Base-by-base conservation (phyloP, 2,329 filamentous ascomycete genomes). In the Grosmannia clavigera region DNA sequence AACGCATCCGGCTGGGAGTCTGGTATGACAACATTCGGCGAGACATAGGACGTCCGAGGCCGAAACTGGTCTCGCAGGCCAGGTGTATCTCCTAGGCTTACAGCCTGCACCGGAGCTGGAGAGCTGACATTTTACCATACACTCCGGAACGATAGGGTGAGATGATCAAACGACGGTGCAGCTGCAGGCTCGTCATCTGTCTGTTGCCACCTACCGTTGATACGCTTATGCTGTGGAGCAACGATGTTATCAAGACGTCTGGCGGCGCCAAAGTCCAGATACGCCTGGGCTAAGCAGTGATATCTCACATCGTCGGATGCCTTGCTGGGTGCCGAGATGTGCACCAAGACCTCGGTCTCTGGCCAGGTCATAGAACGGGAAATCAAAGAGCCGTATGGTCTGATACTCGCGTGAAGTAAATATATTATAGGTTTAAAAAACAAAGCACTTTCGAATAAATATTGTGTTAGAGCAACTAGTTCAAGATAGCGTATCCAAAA, bases 311-410 rank as follows among this genome's bases (percentile, higher is more conserved):
- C 81, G 64, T 82, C 78, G 12, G 67, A 65, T 27, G 73, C 70
- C 48, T 68, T 74, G 65, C 78, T 76, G 7, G 80, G 78, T 35
- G 81, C 81, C 12, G 76, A 69, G 60, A 81, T 75, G 67, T 84
- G 81, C 57, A 82, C 75, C 53, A 84, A 72, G 53, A 83, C 79
- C 69, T 84, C 80, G 58, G 75, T 71, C 61, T 76, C 70, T n/a
- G 62, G 52, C 46, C 5, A 50, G 57, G 53, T 57, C 63, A 65
- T 65, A 57, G 55, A 60, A n/a, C 3, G 16, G 11, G 19, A 58
- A 12, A 19, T 14, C 16, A n/a, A 43, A 6, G 11, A 16, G 33
- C 10, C n/a, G 38, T 29, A 19, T 19, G 14, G 11, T 22, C 25
- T 57, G 33, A 35, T 35, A 2, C 33, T 5, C 33, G 33, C 9